phyloP scores from a whole-genome alignment of 202 grass and related monocot species.

The Alloteropsis angusta region DNA sequence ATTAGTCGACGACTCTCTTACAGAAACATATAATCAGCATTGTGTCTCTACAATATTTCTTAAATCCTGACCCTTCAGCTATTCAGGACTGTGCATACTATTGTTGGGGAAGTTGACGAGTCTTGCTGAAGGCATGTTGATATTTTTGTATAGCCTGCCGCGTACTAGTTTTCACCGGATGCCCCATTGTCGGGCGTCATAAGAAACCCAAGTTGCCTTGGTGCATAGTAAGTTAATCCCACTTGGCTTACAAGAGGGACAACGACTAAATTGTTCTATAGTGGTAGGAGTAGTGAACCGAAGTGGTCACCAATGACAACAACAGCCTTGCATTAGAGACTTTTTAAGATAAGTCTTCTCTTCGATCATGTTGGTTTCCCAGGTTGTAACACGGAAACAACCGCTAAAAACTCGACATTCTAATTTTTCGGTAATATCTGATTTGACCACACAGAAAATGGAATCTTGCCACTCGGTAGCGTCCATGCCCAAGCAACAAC shows the following conservation, averaged over 20 bases:
- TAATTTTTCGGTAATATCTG: too few species aligned
- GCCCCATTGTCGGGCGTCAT: background rate
- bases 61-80: background rate
- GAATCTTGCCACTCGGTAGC: background rate
- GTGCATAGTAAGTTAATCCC: background rate
- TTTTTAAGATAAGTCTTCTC: too few species aligned
- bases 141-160: background rate
- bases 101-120: background rate
- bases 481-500: background rate
- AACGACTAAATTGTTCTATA: background rate
- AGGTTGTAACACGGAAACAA: background rate
- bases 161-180: background rate
- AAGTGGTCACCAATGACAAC: background rate
- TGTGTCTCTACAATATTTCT: background rate
- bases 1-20: background rate
- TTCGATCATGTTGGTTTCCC: too few species aligned
- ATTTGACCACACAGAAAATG: background rate
- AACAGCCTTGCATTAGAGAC: too few species aligned
- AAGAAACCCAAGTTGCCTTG: background rate
- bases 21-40: background rate
- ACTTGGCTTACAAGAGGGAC: background rate
- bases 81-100: background rate
- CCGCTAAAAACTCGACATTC: background rate
- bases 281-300: background rate
- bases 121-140: background rate